Percentiles rank a stretch among this genome's conserved stretches.
These are phyloP conservation scores for Haplosporangium gracile DNA, from an alignment of 192 early-diverging fungal species.

Conservation along the genomic window DNA sequence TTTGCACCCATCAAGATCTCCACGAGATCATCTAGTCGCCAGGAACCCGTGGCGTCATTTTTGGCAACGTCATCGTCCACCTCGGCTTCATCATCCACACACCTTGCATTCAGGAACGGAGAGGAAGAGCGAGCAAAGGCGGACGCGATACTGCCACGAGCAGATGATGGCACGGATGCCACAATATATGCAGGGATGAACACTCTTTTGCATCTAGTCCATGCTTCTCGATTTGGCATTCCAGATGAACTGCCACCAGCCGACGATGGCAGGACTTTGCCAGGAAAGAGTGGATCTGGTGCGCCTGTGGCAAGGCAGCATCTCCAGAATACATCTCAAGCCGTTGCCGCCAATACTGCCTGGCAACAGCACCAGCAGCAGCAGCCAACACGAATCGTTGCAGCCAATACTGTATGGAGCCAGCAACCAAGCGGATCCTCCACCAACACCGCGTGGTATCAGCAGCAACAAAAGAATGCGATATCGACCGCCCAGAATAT, in stretches of 20 bases:
- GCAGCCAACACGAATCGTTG: slow-evolving; percentile 18
- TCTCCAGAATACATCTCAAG: neutral
- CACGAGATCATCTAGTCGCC: slow-evolving; percentile 11
- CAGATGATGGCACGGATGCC: neutral
- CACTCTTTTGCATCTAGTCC: slow-evolving; percentile 34
- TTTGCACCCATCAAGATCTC: slow-evolving; percentile 38
- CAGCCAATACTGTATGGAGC: slow-evolving; percentile 24
- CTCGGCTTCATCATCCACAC: neutral
- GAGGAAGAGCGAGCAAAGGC: neutral
- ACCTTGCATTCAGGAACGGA: neutral
- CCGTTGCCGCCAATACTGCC: neutral
- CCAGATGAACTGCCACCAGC: slow-evolving; percentile 14
- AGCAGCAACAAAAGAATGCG: slow-evolving; percentile 30
- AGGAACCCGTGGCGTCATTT: neutral
- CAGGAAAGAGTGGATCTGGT: neutral
- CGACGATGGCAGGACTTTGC: neutral
- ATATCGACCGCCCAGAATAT: slow-evolving; percentile 42
- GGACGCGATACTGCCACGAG: neutral
- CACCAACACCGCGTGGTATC: slow-evolving; percentile 34
- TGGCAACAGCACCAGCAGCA: slow-evolving; percentile 6
- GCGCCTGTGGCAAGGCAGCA: neutral
- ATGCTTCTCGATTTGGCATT: slow-evolving; percentile 42
- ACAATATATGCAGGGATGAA: slow-evolving; percentile 38
- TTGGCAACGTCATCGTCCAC: neutral
- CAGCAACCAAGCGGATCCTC: too few species aligned